Base-by-base conservation (phyloP, 306 rosid genomes). In the Arachis stenosperma region DNA sequence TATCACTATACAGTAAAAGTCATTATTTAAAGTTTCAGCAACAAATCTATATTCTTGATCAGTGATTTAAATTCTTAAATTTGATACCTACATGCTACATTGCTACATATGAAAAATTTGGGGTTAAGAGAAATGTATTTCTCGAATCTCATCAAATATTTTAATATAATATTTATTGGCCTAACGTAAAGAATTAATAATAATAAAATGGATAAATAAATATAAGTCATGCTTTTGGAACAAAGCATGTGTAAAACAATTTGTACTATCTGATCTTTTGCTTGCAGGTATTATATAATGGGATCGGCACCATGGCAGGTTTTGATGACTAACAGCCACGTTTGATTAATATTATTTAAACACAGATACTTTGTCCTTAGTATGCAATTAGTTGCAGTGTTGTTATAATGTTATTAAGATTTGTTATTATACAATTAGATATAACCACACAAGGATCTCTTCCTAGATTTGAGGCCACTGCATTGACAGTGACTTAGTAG, bases 381-480 rank as follows among this genome's bases (percentile, higher is more conserved):
- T 8, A 5, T 40, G 2, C 50, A 56, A 13, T 62, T 56, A 41
- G 73, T 70, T 44, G 33, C 36, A 12, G 55, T 13, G 67, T 53
- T 67, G 66, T 58, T 42, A 56, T 33, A 33, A 48, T 48, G 37
- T 42, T 42, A 42, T 46, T 6, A 5, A 13, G 7, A 50, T 50
- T 50, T 50, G 17, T 13, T 50, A 68, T 52, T 58, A 8, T 46
- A 39, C 50, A 61, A 43, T 46, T 14, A 70, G 50, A 61, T 71
- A 75, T 30, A 53, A 81, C 52, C 69, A 46, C 61, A 37, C 71
- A 76, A 59, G 80, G 75, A 87, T 91, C 94, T 86, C 37, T 78
- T 82, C 70, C 69, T 77, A 86, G 97, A 86, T 90, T 79, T 83
- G 86, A 73, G 84, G 79, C 81, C 81, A 76, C 69, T 76, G 42